phyloP scores from a whole-genome alignment of 768 basidiomycete species.

The Pholiota molesta region DNA sequence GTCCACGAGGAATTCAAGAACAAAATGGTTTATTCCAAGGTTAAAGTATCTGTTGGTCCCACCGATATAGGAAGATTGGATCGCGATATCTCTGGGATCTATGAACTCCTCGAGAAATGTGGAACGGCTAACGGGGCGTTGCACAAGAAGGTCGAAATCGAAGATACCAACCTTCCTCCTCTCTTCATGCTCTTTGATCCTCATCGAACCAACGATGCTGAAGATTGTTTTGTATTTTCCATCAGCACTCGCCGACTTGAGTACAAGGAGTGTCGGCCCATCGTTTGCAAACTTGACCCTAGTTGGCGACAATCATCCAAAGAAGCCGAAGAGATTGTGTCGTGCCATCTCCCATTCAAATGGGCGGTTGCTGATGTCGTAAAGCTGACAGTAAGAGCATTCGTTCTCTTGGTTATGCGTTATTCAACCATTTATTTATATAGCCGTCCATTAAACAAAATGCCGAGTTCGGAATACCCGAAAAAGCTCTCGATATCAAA shows the following conservation, averaged over 20 bases:
- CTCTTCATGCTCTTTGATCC: conserved; percentile 89
- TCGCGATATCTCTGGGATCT: conserved; percentile 80
- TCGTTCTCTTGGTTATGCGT: not conserved
- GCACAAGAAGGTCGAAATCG: conserved; percentile 59
- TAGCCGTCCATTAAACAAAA: conserved; percentile 57
- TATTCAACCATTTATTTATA: conserved; percentile 5
- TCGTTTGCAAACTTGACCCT: conserved; percentile 72
- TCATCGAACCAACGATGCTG: conserved; percentile 71
- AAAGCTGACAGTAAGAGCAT: conserved; percentile 53
- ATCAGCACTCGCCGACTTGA: conserved; percentile 77
- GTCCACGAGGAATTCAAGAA: conserved; percentile 58
- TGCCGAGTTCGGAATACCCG: conserved; percentile 71
- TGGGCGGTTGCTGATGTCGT: conserved; percentile 62
- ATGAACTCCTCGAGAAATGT: conserved; percentile 80
- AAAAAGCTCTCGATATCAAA: conserved; percentile 49
- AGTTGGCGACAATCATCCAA: conserved; percentile 76
- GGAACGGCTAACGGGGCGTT: conserved; percentile 87
- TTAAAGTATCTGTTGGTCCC: conserved; percentile 63
- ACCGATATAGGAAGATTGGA: conserved; percentile 58
- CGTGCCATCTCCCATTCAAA: conserved; percentile 60
- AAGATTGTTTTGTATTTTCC: conserved; percentile 88
- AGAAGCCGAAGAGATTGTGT: conserved; percentile 50
- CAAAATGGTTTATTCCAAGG: conserved; percentile 63
- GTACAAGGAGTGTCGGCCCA: conserved; percentile 78
- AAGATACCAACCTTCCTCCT: conserved; percentile 57